phyloP scores from a whole-genome alignment of 1,284 basidiomycete genomes.

The Leccinum insolens region DNA sequence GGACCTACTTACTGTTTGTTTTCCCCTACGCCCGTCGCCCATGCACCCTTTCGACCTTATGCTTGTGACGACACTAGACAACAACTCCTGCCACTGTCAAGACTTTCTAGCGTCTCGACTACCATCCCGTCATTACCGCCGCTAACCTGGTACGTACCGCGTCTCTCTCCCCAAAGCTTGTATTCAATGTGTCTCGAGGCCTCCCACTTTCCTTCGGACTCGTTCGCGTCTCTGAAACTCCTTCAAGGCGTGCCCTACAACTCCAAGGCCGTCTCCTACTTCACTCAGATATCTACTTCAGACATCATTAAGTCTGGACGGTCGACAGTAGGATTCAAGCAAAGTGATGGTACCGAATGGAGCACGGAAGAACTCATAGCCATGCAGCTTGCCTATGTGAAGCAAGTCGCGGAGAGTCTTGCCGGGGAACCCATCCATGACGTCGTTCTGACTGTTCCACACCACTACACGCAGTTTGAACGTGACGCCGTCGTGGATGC shows the following conservation, averaged over 20 bases:
- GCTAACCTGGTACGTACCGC: constrained; percentile 75
- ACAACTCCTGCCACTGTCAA: not conserved
- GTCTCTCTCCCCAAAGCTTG: not conserved
- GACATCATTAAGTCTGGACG: constrained; percentile 61
- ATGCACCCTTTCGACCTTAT: constrained; percentile 5
- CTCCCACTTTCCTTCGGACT: constrained; percentile 86
- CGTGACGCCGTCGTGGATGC: constrained; percentile 91
- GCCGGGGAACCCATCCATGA: constrained; percentile 80
- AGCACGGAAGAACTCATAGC: constrained; percentile 90
- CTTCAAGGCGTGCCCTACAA: constrained; percentile 79
- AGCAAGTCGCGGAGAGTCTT: constrained; percentile 81
- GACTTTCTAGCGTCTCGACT: not conserved
- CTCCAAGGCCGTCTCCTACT: constrained; percentile 65
- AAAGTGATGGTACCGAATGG: constrained; percentile 71
- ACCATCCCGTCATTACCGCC: constrained; percentile 40
- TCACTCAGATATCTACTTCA: constrained; percentile 65
- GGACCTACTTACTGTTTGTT: too few relatives aligned
- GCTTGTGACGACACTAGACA: constrained; percentile 20
- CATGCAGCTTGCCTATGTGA: constrained; percentile 93
- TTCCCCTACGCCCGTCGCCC: too few relatives aligned
- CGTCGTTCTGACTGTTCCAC: constrained; percentile 84
- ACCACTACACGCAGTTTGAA: constrained; percentile 86
- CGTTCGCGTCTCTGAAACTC: constrained; percentile 86
- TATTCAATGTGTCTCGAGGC: constrained; percentile 54
- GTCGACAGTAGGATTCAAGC: constrained; percentile 59